phyloP scores from a whole-genome alignment of 768 basidiomycete species.

The Termitomyces sp. region DNA sequence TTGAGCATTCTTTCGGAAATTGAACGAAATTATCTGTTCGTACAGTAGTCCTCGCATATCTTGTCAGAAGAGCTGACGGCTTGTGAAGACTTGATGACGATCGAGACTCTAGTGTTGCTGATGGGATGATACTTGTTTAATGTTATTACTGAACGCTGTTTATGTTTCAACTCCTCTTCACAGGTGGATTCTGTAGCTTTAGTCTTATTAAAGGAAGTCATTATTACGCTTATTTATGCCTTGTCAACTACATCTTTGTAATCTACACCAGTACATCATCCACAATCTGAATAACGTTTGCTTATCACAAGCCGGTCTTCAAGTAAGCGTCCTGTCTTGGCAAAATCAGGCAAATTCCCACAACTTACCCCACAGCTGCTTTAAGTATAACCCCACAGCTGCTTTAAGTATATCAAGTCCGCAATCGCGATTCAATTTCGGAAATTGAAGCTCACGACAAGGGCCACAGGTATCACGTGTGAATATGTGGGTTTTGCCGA shows the following conservation, averaged over 20 bases:
- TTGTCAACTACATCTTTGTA: conserved; percentile 5
- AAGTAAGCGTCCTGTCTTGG: neutral
- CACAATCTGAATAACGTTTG: neutral
- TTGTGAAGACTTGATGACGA: conserved; percentile 59
- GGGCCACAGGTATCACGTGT: neutral
- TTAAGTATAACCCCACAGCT: neutral
- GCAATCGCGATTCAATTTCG: neutral
- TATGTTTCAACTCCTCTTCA: neutral
- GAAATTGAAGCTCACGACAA: neutral
- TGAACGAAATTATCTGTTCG: conserved; percentile 82
- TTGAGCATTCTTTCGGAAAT: conserved; percentile 88
- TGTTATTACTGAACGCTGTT: neutral
- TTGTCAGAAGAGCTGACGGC: conserved; percentile 8
- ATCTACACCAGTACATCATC: conserved; percentile 7
- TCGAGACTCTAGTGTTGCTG: conserved; percentile 51
- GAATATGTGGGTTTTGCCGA: neutral
- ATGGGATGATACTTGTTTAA: conserved; percentile 35
- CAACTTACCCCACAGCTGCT: too few relatives aligned
- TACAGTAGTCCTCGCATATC: conserved; percentile 12
- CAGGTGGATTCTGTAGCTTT: conserved; percentile 7
- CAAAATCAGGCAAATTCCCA: too few relatives aligned
- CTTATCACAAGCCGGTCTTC: neutral
- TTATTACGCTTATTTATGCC: conserved; percentile 12
- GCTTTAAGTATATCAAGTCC: neutral
- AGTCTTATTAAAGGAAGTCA: conserved; percentile 9